phyloP scores from a whole-genome alignment of 106 monocot species.

The Gastrodia elata region DNA sequence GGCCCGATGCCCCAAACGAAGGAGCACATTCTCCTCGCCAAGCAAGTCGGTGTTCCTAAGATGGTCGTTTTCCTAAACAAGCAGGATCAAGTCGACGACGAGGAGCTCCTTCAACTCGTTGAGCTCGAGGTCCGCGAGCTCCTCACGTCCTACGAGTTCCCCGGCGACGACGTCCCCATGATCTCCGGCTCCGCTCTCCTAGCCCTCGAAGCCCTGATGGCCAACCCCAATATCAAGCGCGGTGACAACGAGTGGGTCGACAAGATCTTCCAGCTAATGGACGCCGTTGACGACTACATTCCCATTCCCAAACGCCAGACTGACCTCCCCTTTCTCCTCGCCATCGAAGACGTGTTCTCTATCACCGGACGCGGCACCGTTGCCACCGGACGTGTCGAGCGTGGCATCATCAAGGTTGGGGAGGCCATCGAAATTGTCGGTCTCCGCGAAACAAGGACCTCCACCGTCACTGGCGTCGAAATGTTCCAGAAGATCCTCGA shows the following conservation, averaged over 20 bases:
- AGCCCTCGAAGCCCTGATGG: constrained; percentile 80
- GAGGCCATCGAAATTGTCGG: constrained; percentile 64
- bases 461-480: constrained; percentile 78
- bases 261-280: constrained; percentile 77
- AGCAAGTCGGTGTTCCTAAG: constrained; percentile 80
- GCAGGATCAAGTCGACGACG: constrained; percentile 86
- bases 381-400: constrained; percentile 77
- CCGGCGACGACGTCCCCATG: constrained; percentile 87
- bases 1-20: constrained; percentile 84
- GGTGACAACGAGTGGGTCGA: constrained; percentile 87
- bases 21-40: constrained; percentile 69
- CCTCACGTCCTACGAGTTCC: constrained; percentile 73
- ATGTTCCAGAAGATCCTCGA: constrained; percentile 92
- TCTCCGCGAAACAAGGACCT: constrained; percentile 43
- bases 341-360: constrained; percentile 91
- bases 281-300: constrained; percentile 79
- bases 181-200: constrained; percentile 79
- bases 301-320: constrained; percentile 84
- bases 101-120: constrained; percentile 75
- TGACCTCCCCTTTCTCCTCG: constrained; percentile 85
- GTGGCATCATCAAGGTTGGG: constrained; percentile 66
- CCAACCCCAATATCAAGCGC: constrained; percentile 56
- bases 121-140: constrained; percentile 88
- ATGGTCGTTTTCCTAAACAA: constrained; percentile 96
- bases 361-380: constrained; percentile 93